These are phyloP conservation scores for Azolla pinnata DNA, from an alignment of 75 land plant species.

Conservation along the genomic window DNA sequence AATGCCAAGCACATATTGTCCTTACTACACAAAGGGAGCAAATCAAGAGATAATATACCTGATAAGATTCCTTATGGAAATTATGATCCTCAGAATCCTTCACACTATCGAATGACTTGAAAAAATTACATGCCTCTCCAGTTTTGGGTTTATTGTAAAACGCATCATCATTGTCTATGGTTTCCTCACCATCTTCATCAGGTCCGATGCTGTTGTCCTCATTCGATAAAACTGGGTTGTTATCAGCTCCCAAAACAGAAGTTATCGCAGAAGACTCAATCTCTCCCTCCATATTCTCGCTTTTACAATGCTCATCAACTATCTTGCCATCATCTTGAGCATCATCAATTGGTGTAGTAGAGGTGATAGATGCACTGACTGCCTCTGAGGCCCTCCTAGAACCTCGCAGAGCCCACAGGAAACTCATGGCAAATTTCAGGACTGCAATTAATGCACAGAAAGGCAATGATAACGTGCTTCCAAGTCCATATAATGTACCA, in stretches of 20 bases:
- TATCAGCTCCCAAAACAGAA: no score
- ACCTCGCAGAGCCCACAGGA: slow-evolving; percentile 4
- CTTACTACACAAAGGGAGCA: neutral
- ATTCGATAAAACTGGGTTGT: no score
- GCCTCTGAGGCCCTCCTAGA: no score
- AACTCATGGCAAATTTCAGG: slow-evolving; percentile 5
- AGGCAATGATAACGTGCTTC: neutral
- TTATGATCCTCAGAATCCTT: slow-evolving; percentile 61
- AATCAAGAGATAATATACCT: slow-evolving; percentile 24
- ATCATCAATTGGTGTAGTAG: no score
- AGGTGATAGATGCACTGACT: no score
- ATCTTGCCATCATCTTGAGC: no score
- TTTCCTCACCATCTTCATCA: neutral
- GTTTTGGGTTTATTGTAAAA: neutral
- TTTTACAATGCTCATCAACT: no score
- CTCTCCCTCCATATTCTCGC: no score
- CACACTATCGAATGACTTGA: slow-evolving; percentile 78
- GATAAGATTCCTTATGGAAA: slow-evolving; percentile 34
- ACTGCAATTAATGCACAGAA: neutral
- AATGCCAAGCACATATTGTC: neutral
- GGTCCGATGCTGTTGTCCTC: no score
- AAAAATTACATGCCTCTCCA: slow-evolving; percentile 3
- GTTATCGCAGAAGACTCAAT: no score
- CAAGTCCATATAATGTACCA: no score
- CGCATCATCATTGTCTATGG: neutral